Evolutionary conservation across 2,329 filamentous ascomycete species (phyloP).

Genomic region (Aureobasidium lini): DNA sequence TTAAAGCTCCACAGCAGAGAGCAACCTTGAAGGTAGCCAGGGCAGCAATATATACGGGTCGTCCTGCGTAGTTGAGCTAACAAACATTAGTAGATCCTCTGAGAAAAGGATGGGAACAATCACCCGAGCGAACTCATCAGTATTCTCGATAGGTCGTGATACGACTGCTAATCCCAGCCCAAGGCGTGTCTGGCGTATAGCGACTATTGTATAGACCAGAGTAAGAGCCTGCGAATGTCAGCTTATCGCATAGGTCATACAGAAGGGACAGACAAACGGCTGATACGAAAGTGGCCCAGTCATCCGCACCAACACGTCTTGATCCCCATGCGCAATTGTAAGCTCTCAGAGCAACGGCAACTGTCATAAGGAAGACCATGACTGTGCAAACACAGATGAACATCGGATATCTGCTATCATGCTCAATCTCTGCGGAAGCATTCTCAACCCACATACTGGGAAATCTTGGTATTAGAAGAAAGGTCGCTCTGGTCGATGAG

Average conservation of each 20-base stretch:
- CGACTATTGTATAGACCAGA: background rate
- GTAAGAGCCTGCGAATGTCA: background rate
- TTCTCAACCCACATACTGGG: background rate
- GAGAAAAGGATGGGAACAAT: background rate
- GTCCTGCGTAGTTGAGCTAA: background rate
- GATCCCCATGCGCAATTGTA: background rate
- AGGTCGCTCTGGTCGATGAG: background rate
- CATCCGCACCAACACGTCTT: background rate
- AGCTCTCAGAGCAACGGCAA: background rate
- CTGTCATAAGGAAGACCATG: background rate
- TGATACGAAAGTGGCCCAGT: background rate
- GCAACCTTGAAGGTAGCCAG: background rate
- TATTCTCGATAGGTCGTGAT: background rate
- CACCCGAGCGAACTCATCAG: background rate
- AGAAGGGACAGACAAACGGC: background rate
- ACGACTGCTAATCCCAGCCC: background rate
- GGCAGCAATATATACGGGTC: background rate
- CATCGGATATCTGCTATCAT: background rate
- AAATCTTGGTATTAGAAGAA: background rate
- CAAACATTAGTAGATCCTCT: background rate
- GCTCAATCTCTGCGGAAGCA: background rate
- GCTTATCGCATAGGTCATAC: background rate
- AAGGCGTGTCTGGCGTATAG: background rate
- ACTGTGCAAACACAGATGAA: background rate
- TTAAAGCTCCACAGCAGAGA: background rate